Conservation (phyloP, 2,329 filamentous ascomycete species). For the Ceratocystis diversiconidia region DNA sequence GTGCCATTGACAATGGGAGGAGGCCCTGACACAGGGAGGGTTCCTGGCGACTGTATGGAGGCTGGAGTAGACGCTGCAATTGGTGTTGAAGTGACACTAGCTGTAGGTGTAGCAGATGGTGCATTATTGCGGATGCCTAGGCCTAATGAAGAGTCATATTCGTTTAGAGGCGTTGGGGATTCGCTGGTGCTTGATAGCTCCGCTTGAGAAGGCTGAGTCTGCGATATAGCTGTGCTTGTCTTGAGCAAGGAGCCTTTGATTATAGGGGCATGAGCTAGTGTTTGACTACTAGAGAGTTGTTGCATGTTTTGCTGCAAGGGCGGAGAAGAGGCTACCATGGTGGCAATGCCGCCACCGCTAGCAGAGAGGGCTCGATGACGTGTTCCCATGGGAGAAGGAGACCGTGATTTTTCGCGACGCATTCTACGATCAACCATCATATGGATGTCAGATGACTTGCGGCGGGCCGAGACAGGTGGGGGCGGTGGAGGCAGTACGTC, state of each 20-base stretch:
- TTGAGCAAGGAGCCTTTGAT: conserved; percentile 36
- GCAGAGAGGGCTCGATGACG: conserved; percentile 19
- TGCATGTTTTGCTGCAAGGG: background rate
- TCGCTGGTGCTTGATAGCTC: background rate
- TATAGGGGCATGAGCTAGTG: conserved; percentile 32
- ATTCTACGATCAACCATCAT: conserved; percentile 41
- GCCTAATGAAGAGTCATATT: conserved; percentile 11
- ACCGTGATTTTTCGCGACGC: conserved; percentile 36
- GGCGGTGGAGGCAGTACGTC: conserved; percentile 24
- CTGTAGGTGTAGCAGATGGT: background rate
- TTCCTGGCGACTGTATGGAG: background rate
- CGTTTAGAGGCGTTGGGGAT: background rate
- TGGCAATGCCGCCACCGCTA: conserved; percentile 31
- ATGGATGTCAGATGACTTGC: conserved; percentile 37
- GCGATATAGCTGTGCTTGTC: conserved; percentile 24
- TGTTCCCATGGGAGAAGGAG: conserved; percentile 39
- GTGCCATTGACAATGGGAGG: conserved; percentile 16
- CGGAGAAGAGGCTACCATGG: conserved; percentile 26
- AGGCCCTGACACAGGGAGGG: conserved; percentile 7
- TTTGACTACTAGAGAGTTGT: conserved; percentile 22
- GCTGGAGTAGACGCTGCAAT: conserved; percentile 1
- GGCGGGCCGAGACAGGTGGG: background rate
- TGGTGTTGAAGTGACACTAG: conserved; percentile 12
- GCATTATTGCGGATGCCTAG: conserved; percentile 7
- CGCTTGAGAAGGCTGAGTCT: conserved; percentile 1